Conservation (phyloP, 2,329 filamentous ascomycete species). For the Lasiodiplodia gonubiensis region DNA sequence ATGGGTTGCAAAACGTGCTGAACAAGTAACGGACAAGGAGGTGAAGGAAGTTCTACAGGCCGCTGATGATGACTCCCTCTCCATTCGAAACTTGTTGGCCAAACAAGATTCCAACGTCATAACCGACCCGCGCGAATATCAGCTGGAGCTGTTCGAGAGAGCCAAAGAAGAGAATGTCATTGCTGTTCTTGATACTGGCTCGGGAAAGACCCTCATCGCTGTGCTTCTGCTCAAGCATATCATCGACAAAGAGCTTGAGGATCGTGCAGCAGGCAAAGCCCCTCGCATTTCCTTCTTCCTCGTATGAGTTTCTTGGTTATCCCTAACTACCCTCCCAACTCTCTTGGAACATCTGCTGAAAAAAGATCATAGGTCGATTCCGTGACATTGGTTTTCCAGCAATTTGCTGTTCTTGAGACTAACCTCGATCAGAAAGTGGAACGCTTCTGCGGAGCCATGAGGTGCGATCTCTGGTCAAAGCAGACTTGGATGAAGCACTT, state of each 20-base stretch:
- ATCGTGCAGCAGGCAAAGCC: constrained; percentile 64
- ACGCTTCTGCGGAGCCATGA: constrained; percentile 75
- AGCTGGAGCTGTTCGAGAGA: constrained; percentile 86
- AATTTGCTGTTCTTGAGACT: constrained; percentile 77
- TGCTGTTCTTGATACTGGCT: constrained; percentile 92
- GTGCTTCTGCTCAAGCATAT: constrained; percentile 79
- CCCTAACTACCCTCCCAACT: constrained; percentile 2
- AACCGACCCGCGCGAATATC: constrained; percentile 83
- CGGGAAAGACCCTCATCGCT: constrained; percentile 95
- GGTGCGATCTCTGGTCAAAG: constrained; percentile 64
- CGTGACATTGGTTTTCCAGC: constrained; percentile 88
- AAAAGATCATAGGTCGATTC: constrained; percentile 69
- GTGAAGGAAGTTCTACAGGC: constrained; percentile 35
- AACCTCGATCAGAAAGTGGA: constrained; percentile 80
- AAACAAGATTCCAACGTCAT: constrained; percentile 66
- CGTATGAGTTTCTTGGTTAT: constrained; percentile 49
- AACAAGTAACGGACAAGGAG: constrained; percentile 49
- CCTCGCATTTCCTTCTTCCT: constrained; percentile 83
- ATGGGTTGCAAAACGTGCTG: constrained; percentile 52
- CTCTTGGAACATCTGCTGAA: neutral
- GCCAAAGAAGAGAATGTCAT: constrained; percentile 87
- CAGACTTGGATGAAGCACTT: constrained; percentile 65
- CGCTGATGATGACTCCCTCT: constrained; percentile 56
- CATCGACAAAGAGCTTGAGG: constrained; percentile 77
- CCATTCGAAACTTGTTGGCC: constrained; percentile 59